phyloP scores from a whole-genome alignment of 257 asterid genomes.

The Osmanthus fragrans region DNA sequence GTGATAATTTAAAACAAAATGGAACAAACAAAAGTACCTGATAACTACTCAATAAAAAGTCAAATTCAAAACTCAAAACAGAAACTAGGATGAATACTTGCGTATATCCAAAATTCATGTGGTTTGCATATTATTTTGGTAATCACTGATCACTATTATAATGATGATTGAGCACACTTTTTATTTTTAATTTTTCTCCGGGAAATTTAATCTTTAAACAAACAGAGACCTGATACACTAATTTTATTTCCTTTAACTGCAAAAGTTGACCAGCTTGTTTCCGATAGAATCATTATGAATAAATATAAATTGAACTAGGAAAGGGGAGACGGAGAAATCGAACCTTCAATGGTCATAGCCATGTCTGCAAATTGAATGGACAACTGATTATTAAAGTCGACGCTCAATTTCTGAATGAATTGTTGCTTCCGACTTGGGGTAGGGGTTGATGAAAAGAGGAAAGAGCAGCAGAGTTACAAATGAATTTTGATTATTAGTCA shows the following conservation, averaged over 20 bases:
- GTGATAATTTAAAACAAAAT: background rate
- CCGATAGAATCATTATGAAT: background rate
- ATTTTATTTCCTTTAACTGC: background rate
- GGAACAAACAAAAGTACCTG: background rate
- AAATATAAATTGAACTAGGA: background rate
- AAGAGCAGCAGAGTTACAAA: background rate
- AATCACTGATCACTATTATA: conserved; percentile 7
- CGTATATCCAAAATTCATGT: background rate
- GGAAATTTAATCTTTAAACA: background rate
- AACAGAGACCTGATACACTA: background rate
- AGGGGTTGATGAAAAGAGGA: background rate
- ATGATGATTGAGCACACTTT: background rate
- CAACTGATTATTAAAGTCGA: background rate
- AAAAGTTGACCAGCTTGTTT: background rate
- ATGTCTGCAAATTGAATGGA: conserved; percentile 31
- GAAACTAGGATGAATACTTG: background rate
- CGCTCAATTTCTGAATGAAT: background rate
- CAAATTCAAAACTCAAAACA: background rate
- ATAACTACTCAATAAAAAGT: background rate
- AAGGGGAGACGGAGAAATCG: conserved; percentile 11
- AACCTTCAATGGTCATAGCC: conserved; percentile 93
- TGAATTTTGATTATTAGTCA: too few species aligned
- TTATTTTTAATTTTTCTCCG: background rate
- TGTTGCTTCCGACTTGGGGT: background rate
- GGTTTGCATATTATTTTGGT: background rate